These are phyloP conservation scores for Xylariaceae sp. DNA, from an alignment of 2,329 filamentous ascomycete species.

Conservation along the genomic window DNA sequence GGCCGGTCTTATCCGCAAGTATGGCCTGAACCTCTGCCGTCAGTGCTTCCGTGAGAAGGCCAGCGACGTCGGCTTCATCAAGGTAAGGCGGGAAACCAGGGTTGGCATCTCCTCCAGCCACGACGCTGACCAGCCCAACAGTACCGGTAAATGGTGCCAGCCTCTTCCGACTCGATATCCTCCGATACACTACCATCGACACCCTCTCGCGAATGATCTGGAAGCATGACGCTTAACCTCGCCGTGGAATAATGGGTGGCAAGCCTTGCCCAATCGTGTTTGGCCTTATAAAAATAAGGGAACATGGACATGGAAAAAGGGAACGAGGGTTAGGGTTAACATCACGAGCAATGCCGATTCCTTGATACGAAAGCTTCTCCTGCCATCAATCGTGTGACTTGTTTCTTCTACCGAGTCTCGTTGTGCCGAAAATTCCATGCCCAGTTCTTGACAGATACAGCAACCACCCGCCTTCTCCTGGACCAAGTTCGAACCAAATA, in stretches of 20 bases:
- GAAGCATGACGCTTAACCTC: constrained; percentile 10
- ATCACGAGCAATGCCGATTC: constrained; percentile 18
- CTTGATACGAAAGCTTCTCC: constrained; percentile 6
- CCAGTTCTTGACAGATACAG: neutral
- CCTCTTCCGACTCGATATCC: constrained; percentile 8
- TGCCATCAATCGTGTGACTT: constrained; percentile 4
- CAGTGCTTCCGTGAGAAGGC: constrained; percentile 51
- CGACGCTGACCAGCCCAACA: constrained; percentile 4
- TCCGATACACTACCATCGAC: constrained; percentile 14
- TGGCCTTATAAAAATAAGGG: constrained; percentile 5
- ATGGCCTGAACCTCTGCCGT: constrained; percentile 86
- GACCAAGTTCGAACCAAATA: neutral
- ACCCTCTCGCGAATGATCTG: constrained; percentile 13
- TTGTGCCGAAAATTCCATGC: neutral
- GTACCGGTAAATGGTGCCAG: constrained; percentile 16
- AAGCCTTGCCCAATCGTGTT: constrained; percentile 4
- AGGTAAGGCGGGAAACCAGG: neutral
- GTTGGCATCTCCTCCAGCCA: neutral
- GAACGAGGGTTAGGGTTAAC: constrained; percentile 13
- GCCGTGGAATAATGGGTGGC: constrained; percentile 1
- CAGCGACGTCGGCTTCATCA: neutral
- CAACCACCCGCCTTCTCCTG: too few relatives aligned
- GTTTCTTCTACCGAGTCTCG: neutral
- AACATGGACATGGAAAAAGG: constrained; percentile 11
- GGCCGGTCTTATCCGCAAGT: constrained; percentile 99